A percentile compares a stretch with the other conserved stretches of the same genome.
Conservation (phyloP, 352 stramenopile species). For the Globisporangium mamillatum region DNA sequence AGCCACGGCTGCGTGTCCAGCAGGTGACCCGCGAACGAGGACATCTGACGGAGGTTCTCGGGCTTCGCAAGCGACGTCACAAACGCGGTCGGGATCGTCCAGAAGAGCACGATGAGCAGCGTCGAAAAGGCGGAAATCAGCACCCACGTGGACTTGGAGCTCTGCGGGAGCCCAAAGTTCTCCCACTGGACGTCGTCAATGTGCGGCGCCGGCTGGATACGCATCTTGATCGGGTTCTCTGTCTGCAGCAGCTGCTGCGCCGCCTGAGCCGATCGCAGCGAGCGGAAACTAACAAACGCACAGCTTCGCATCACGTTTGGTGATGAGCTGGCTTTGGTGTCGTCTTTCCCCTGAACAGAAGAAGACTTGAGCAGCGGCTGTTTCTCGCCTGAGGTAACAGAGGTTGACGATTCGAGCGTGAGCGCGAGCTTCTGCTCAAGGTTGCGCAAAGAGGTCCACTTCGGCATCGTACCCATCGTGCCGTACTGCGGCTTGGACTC, state of each 20-base stretch:
- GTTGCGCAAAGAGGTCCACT: constrained; percentile 16
- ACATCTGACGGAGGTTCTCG: constrained; percentile 54
- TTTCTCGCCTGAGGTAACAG: constrained; percentile 1
- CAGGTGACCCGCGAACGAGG: constrained; percentile 38
- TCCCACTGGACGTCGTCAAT: constrained; percentile 72
- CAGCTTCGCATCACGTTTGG: constrained; percentile 59
- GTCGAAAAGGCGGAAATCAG: constrained; percentile 52
- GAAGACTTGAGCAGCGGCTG: constrained; percentile 9
- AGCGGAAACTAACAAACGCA: constrained; percentile 70
- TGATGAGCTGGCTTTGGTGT: constrained; percentile 25
- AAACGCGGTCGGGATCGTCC: constrained; percentile 77
- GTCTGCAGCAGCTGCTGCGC: constrained; percentile 75
- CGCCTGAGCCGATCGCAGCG: constrained; percentile 60
- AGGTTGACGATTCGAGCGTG: constrained; percentile 12
- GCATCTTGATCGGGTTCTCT: constrained; percentile 59
- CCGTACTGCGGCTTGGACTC: constrained; percentile 26
- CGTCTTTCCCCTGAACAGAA: constrained; percentile 21
- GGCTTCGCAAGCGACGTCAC: constrained; percentile 72
- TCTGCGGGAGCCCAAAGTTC: constrained; percentile 68
- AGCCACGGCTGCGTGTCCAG: constrained; percentile 53
- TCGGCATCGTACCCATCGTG: constrained; percentile 7
- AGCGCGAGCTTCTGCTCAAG: constrained; percentile 13
- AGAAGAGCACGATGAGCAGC: constrained; percentile 68
- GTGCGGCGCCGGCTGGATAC: constrained; percentile 57
- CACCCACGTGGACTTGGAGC: constrained; percentile 60